Percentiles rank a stretch among this genome's conserved stretches.
Evolutionary conservation across 2,329 filamentous ascomycete genomes (phyloP).

Genomic region (Orbilia quercus): DNA sequence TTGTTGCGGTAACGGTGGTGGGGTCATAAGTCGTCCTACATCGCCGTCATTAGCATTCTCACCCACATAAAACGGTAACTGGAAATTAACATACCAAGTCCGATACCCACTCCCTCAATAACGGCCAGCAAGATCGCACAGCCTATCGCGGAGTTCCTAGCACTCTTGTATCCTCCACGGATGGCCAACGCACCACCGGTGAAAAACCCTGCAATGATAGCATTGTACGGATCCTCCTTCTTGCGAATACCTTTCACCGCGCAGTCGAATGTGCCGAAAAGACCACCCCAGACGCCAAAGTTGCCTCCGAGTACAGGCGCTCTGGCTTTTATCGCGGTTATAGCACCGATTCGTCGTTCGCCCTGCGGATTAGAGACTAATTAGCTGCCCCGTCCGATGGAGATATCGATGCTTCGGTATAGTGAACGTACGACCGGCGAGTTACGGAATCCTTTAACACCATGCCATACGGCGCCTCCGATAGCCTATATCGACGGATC

Average conservation of each 20-base stretch:
- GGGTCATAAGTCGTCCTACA: slow-evolving; percentile 46
- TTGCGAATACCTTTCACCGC: slow-evolving; percentile 91
- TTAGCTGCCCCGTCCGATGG: background rate
- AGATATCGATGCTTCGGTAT: background rate
- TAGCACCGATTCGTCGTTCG: slow-evolving; percentile 91
- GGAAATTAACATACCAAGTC: slow-evolving; percentile 30
- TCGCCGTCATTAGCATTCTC: slow-evolving; percentile 1
- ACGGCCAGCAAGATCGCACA: slow-evolving; percentile 94
- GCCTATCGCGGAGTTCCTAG: slow-evolving; percentile 94
- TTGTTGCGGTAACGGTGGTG: slow-evolving; percentile 50
- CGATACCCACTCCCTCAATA: slow-evolving; percentile 85
- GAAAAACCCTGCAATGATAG: slow-evolving; percentile 97
- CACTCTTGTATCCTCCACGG: slow-evolving; percentile 88
- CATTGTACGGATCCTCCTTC: slow-evolving; percentile 99
- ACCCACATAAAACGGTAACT: background rate
- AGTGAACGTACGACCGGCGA: slow-evolving; percentile 67
- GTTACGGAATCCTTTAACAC: slow-evolving; percentile 92
- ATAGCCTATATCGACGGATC: slow-evolving; percentile 69
- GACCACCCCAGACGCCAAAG: slow-evolving; percentile 96
- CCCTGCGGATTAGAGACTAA: slow-evolving; percentile 71
- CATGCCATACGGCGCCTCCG: slow-evolving; percentile 90
- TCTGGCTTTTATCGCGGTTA: slow-evolving; percentile 97
- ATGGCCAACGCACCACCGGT: slow-evolving; percentile 92
- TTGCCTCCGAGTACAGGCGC: slow-evolving; percentile 96
- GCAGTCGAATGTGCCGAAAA: slow-evolving; percentile 97